Conservation (phyloP, 306 rosid species). For the Dalbergia cultrata region DNA sequence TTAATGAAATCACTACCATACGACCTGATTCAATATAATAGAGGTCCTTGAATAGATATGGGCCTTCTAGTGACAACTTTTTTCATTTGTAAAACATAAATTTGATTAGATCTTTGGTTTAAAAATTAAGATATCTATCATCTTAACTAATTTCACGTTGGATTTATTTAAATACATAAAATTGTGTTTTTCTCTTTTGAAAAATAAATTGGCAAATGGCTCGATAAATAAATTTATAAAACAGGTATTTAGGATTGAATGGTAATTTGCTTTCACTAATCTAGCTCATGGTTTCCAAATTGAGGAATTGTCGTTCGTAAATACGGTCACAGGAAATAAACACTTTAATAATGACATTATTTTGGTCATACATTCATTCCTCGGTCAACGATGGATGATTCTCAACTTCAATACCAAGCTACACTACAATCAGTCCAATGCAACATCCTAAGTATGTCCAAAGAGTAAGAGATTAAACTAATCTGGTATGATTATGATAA, state of each 20-base stretch:
- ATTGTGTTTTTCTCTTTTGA: no score
- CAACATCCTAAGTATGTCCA: constrained; percentile 21
- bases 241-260: background rate
- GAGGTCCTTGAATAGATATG: no score
- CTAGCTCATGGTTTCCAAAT: background rate
- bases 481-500: constrained; percentile 2
- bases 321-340: constrained; percentile 6
- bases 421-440: constrained; percentile 30
- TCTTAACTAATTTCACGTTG: no score
- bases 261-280: constrained; percentile 7
- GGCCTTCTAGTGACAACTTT: no score
- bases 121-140: no score
- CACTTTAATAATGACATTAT: background rate
- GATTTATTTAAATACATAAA: no score
- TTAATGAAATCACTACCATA: no score
- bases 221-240: background rate
- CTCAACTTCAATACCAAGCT: constrained; percentile 1
- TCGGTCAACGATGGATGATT: constrained; percentile 16
- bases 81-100: no score
- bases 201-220: no score
- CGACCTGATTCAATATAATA: no score
- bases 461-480: constrained; percentile 25
- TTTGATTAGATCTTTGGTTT: no score
- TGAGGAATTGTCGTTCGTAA: background rate
- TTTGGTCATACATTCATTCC: constrained; percentile 27